Conservation (phyloP, 768 basidiomycete genomes). For the Termitomyces sp. region DNA sequence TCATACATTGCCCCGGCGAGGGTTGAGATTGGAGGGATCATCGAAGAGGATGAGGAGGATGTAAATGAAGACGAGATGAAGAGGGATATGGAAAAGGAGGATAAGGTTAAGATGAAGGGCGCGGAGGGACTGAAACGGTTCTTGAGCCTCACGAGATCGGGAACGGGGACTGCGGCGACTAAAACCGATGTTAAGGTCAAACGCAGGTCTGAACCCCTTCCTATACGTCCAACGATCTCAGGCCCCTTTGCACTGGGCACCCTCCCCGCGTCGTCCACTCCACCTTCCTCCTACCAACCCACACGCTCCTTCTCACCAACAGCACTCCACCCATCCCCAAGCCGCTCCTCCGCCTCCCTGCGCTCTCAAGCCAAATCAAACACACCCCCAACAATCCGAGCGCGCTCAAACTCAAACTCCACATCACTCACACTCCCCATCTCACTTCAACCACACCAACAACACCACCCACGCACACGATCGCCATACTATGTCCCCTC, state of each 20-base stretch:
- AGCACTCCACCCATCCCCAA: conserved; percentile 1
- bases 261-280: conserved; percentile 12
- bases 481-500: neutral
- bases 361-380: conserved; percentile 1
- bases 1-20: conserved; percentile 3
- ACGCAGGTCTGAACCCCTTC: conserved; percentile 6
- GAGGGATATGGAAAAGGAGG: conserved; percentile 1
- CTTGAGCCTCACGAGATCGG: conserved; percentile 24
- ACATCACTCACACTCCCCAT: conserved; percentile 2
- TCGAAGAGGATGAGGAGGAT: conserved; percentile 15
- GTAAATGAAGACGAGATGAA: conserved; percentile 13
- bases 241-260: conserved; percentile 44
- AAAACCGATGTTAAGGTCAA: conserved; percentile 6
- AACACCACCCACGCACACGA: neutral
- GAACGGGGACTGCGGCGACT: conserved; percentile 9
- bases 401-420: conserved; percentile 13
- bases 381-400: neutral
- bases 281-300: conserved; percentile 11
- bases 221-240: conserved; percentile 36
- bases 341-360: conserved; percentile 12
- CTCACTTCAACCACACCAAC: neutral
- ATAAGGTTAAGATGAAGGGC: conserved; percentile 8
- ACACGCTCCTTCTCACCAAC: conserved; percentile 11
- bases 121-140: conserved; percentile 30
- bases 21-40: conserved; percentile 8